phyloP scores from a whole-genome alignment of 306 rosid species.

The Lathyrus aphaca region DNA sequence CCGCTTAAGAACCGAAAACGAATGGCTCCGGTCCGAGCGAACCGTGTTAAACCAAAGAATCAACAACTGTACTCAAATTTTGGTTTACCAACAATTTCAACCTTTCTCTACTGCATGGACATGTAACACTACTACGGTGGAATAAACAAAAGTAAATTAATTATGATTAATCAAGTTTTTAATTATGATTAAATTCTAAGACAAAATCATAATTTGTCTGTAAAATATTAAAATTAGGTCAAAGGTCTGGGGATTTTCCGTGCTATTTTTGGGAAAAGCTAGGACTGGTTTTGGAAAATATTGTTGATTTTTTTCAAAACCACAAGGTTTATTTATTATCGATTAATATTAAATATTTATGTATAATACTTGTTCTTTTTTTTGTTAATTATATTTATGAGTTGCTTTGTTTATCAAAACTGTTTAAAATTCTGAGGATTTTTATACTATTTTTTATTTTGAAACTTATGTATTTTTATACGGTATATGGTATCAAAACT shows the following conservation, averaged over 20 bases:
- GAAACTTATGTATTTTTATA: no score
- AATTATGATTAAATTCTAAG: conserved; percentile 40
- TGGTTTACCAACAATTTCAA: conserved; percentile 64
- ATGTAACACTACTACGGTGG: conserved; percentile 47
- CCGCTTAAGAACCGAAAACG: conserved; percentile 66
- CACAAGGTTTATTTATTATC: conserved; percentile 31
- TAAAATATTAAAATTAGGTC: conserved; percentile 49
- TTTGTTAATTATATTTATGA: conserved; percentile 33
- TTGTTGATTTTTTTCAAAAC: conserved; percentile 44
- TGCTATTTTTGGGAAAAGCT: conserved; percentile 34
- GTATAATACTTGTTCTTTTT: conserved; percentile 39
- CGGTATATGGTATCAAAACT: no score
- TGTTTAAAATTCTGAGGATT: no score
- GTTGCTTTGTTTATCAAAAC: not conserved
- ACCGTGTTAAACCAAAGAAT: conserved; percentile 58
- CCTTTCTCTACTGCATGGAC: conserved; percentile 60
- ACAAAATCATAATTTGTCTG: conserved; percentile 37
- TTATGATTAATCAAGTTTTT: conserved; percentile 34
- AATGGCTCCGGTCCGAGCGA: conserved; percentile 62
- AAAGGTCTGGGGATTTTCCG: conserved; percentile 38
- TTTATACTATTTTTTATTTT: no score
- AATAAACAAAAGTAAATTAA: conserved; percentile 23
- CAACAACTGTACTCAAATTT: conserved; percentile 50
- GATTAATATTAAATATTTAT: conserved; percentile 19
- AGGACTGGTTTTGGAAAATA: conserved; percentile 54